These are phyloP conservation scores for Raphanus sativus DNA, from an alignment of 345 rosid genomes.

Conservation along the genomic window DNA sequence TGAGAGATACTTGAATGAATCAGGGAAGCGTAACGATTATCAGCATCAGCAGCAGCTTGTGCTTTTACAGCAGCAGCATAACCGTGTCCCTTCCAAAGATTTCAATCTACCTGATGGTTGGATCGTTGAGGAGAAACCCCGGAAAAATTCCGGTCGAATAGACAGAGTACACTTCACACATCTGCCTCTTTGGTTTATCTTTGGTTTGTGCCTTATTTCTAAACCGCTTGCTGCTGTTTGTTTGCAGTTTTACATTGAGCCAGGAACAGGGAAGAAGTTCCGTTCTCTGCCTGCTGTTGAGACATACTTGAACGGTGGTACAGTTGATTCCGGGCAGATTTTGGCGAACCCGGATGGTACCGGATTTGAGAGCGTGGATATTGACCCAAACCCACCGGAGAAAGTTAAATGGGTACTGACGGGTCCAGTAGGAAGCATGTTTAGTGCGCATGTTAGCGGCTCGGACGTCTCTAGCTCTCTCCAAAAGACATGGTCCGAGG, in stretches of 20 bases:
- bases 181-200: not conserved
- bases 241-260: slow-evolving; percentile 54
- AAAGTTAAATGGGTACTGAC: slow-evolving; percentile 63
- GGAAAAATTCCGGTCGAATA: slow-evolving; percentile 7
- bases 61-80: not conserved
- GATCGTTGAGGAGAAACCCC: slow-evolving; percentile 29
- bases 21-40: not conserved
- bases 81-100: not conserved
- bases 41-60: slow-evolving; percentile 20
- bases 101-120: slow-evolving; percentile 37
- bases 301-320: slow-evolving; percentile 37
- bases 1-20: slow-evolving; percentile 46
- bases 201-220: slow-evolving; percentile 5
- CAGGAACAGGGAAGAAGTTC: slow-evolving; percentile 47
- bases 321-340: slow-evolving; percentile 19
- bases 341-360: not conserved
- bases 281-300: slow-evolving; percentile 51
- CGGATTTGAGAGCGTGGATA: slow-evolving; percentile 7
- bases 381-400: slow-evolving; percentile 39
- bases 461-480: slow-evolving; percentile 43
- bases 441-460: slow-evolving; percentile 46
- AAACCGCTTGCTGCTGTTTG: not conserved
- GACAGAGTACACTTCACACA: slow-evolving; percentile 16
- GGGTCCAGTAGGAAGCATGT: slow-evolving; percentile 43
- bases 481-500: slow-evolving; percentile 52